Evolutionary conservation across 2,329 filamentous ascomycete species (phyloP).

Genomic region (Trichoderma sp.): DNA sequence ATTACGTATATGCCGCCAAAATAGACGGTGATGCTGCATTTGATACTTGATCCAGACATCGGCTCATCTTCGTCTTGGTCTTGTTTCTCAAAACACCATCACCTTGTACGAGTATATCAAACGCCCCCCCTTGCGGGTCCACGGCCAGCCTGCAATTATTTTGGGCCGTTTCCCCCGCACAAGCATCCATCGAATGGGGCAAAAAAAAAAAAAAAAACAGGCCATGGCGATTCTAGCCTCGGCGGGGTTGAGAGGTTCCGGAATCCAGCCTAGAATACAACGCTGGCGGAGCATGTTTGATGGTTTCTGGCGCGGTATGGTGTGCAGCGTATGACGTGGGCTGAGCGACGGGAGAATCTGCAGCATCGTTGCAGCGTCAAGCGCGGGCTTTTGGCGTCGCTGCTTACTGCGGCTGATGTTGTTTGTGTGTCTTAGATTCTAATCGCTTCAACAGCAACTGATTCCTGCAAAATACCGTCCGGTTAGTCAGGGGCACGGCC

Average conservation of each 20-base stretch:
- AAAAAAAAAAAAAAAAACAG: no score
- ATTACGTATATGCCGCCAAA: not conserved
- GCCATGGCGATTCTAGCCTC: not conserved
- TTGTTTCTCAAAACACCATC: not conserved
- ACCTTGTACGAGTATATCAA: not conserved
- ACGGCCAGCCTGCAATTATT: not conserved
- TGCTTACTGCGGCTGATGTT: not conserved
- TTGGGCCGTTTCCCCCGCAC: constrained; percentile 6
- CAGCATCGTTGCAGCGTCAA: not conserved
- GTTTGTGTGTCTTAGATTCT: no score
- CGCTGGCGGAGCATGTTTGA: not conserved
- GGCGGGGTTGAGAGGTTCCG: not conserved
- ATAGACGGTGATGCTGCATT: not conserved
- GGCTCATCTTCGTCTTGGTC: not conserved
- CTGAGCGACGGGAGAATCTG: not conserved
- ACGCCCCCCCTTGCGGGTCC: not conserved
- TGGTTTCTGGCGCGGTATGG: not conserved
- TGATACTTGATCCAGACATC: not conserved
- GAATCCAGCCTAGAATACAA: not conserved
- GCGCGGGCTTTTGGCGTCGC: not conserved
- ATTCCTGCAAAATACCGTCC: not conserved
- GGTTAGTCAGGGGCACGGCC: not conserved
- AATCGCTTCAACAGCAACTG: no score
- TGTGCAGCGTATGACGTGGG: constrained; percentile 16
- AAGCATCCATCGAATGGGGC: not conserved